Conservation (phyloP, 2,329 filamentous ascomycete genomes). For the Stachybotrys chlorohalonatus region DNA sequence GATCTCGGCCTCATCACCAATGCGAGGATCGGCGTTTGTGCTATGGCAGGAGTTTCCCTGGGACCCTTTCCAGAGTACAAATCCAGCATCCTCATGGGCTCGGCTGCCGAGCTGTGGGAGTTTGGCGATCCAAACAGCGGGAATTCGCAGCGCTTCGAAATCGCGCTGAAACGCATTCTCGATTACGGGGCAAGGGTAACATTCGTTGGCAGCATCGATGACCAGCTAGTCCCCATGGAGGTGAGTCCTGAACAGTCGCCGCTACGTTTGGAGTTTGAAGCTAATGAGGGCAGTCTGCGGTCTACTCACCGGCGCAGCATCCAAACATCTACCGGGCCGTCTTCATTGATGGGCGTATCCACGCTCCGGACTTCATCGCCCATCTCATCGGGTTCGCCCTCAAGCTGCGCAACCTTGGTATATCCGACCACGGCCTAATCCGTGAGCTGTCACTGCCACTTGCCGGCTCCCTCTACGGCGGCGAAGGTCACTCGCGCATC, state of each 20-base stretch:
- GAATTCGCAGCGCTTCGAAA: conserved; percentile 73
- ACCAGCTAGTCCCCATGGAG: conserved; percentile 90
- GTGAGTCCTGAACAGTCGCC: conserved; percentile 29
- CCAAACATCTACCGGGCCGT: conserved; percentile 94
- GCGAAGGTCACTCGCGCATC: conserved; percentile 86
- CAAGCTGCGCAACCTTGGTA: conserved; percentile 86
- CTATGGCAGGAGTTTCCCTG: conserved; percentile 83
- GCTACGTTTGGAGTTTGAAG: neutral
- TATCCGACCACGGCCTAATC: conserved; percentile 88
- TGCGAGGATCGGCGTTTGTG: conserved; percentile 77
- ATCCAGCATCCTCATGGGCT: conserved; percentile 78
- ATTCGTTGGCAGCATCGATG: conserved; percentile 90
- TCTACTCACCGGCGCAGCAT: conserved; percentile 77
- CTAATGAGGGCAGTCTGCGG: conserved; percentile 54
- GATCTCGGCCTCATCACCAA: conserved; percentile 75
- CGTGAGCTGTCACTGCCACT: conserved; percentile 81
- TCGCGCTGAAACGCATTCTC: conserved; percentile 64
- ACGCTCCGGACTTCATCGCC: conserved; percentile 88
- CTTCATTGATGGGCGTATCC: conserved; percentile 86
- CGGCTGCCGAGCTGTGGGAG: conserved; percentile 90
- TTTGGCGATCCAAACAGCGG: conserved; percentile 76
- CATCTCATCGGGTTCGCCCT: conserved; percentile 88
- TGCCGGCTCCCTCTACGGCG: conserved; percentile 82
- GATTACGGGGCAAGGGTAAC: conserved; percentile 74
- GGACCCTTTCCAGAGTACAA: conserved; percentile 91